Conservation (phyloP, 2,329 filamentous ascomycete species). For the Ophiocordyceps camponoti-leonardi region DNA sequence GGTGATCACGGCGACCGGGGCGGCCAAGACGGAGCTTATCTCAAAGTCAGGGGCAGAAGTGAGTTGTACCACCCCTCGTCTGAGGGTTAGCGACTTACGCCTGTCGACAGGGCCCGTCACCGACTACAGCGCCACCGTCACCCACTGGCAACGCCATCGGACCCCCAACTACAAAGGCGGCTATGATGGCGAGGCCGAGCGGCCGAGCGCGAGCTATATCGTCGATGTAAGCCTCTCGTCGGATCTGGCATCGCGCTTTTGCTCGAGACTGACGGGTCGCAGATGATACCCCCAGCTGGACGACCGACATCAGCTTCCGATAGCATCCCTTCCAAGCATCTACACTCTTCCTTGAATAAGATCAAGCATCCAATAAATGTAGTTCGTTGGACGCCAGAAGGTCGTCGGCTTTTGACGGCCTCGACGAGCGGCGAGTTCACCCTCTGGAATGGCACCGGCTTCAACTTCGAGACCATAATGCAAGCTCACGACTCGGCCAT, state of each 20-base stretch:
- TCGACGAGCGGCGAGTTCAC: constrained; percentile 97
- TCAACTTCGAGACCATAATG: constrained; percentile 99
- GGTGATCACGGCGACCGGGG: constrained; percentile 27
- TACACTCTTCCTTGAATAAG: constrained; percentile 97
- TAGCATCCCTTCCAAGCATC: constrained; percentile 80
- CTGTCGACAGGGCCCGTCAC: constrained; percentile 63
- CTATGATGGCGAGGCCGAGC: constrained; percentile 58
- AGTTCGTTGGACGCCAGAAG: constrained; percentile 94
- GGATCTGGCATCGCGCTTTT: too few relatives aligned
- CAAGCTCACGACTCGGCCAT: constrained; percentile 88
- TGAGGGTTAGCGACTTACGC: not conserved
- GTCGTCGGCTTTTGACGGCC: constrained; percentile 75
- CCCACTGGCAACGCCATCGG: constrained; percentile 80
- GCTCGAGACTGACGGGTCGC: constrained; percentile 5
- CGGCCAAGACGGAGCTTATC: constrained; percentile 25
- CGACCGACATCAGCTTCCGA: constrained; percentile 61
- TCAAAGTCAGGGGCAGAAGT: constrained; percentile 34
- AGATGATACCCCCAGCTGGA: constrained; percentile 79
- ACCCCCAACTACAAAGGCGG: constrained; percentile 50
- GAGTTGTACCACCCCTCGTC: constrained; percentile 12
- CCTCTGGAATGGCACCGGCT: constrained; percentile 94
- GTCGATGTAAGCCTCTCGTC: constrained; percentile 45
- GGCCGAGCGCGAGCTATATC: constrained; percentile 78
- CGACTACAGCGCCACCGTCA: constrained; percentile 79
- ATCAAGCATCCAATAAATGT: constrained; percentile 96